Evolutionary conservation across 495 filamentous ascomycete species (phyloP).

Genomic region (Cercophora samala): DNA sequence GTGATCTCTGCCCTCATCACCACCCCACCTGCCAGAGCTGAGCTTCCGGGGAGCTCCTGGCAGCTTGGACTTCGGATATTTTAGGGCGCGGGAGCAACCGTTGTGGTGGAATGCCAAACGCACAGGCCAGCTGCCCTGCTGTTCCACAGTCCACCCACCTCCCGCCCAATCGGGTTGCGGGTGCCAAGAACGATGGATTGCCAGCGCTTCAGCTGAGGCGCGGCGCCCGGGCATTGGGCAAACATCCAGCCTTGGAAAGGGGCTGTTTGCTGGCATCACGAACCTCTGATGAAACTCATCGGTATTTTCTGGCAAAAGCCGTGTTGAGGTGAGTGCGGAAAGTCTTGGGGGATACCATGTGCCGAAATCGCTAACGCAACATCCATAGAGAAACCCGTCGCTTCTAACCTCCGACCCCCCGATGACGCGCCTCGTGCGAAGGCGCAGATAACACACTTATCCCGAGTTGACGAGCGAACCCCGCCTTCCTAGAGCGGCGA

Average conservation of each 20-base stretch:
- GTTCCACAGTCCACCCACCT: neutral
- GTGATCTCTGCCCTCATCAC: too few relatives aligned
- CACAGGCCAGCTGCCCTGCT: neutral
- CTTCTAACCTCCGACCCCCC: neutral
- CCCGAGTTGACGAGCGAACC: neutral
- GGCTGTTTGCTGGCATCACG: too few relatives aligned
- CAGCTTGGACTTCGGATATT: neutral
- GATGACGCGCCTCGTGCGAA: neutral
- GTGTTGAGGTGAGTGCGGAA: too few relatives aligned
- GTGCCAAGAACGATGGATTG: slow-evolving; percentile 2
- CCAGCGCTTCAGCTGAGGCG: slow-evolving; percentile 5
- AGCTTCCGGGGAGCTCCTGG: slow-evolving; percentile 5
- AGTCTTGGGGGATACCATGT: too few relatives aligned
- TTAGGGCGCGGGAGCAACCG: slow-evolving; percentile 10
- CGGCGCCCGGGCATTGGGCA: neutral
- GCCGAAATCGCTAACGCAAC: too few relatives aligned
- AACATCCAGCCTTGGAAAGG: neutral
- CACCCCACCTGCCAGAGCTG: neutral
- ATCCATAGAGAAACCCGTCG: too few relatives aligned
- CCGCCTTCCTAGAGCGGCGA: neutral
- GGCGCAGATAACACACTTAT: neutral
- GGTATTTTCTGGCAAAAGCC: too few relatives aligned
- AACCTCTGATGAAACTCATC: too few relatives aligned
- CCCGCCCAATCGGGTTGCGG: neutral
- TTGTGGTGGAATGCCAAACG: too few relatives aligned